Evolutionary conservation across 2,329 filamentous ascomycete genomes (phyloP), one percentile per base, ranked within the genome.

Genomic region (Aspergillus aculeatus): DNA sequence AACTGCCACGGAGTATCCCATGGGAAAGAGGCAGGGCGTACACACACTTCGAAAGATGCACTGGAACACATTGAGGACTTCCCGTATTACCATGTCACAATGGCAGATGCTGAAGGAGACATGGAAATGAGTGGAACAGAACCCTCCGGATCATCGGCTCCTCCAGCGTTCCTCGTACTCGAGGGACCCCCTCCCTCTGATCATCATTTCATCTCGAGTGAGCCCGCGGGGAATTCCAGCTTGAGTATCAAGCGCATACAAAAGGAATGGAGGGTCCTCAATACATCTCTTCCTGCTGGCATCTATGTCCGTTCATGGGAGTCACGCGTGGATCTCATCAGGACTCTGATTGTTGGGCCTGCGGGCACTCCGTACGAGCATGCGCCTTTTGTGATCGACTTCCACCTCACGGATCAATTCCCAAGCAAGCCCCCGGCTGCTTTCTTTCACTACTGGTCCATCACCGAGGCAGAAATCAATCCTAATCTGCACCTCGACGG

Each of bases 401-500:
- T 87, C 56, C 76, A 82, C 61, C 78, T 87, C 21, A 73, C 74
- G 10, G 67, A 77, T 0, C 66, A 72, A 0, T 88, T 83, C 62
- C 85, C 85, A 1, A 70, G 72, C n/a, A 68, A 73, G 2, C 82
- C 85, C 2, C 85, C 85, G 0, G 70, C 74, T n/a, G 80, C 81
- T 1, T 83, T 79, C 70, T 88, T 87, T 69, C 84, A 87, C 69
- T 84, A 81, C 54, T 87, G 84, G 84, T 84, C 82, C 0, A 71
- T 77, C 57, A 79, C 80, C 1, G 70, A 79, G 23, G 82, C 82
- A 1, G 76, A 78, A n/a, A 75, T 87, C 24, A 88, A 87, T 63
- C 85, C 85, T 0, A 88, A 88, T 64, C 71, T 88, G 1, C 87
- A 87, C 69, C 84, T 87, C 64, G 82, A 86, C 61, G 84, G 85